Conservation (phyloP, 371 early-diverging fungal genomes). For the Smittium mucronatum region DNA sequence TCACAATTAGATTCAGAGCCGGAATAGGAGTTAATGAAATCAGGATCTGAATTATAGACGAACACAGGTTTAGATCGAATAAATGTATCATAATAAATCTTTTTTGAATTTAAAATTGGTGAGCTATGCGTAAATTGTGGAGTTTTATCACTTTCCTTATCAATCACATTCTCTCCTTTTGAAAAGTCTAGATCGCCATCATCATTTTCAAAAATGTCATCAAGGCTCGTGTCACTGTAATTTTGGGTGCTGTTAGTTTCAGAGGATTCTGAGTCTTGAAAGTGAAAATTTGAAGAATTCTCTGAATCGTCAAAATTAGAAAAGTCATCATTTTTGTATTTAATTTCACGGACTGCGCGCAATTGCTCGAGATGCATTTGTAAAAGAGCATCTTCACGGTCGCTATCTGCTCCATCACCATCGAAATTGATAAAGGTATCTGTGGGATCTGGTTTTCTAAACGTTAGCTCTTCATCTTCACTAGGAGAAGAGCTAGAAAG, state of each 20-base stretch:
- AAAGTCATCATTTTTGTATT: background rate
- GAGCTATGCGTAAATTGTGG: background rate
- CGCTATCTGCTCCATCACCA: conserved; percentile 12
- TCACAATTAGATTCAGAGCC: background rate
- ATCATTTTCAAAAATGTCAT: background rate
- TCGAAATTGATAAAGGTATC: conserved; percentile 19
- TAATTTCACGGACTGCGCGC: conserved; percentile 26
- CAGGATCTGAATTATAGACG: background rate
- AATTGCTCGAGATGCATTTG: conserved; percentile 31
- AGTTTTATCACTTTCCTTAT: background rate
- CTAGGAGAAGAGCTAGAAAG: conserved; percentile 17
- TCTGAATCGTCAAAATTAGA: background rate
- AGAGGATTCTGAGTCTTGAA: background rate
- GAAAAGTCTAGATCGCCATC: background rate
- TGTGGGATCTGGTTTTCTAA: conserved; percentile 20
- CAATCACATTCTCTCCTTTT: background rate
- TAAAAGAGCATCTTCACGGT: conserved; percentile 27
- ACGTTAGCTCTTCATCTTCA: conserved; percentile 21
- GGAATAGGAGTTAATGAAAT: background rate
- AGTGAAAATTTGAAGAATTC: background rate
- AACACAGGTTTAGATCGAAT: background rate
- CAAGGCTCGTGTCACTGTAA: background rate
- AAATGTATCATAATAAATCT: background rate
- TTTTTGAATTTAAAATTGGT: background rate
- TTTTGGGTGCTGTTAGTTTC: background rate